Evolutionary conservation across 2,329 filamentous ascomycete species (phyloP), one percentile per base, ranked within the genome.

Genomic region (Verticillium klebahnii): DNA sequence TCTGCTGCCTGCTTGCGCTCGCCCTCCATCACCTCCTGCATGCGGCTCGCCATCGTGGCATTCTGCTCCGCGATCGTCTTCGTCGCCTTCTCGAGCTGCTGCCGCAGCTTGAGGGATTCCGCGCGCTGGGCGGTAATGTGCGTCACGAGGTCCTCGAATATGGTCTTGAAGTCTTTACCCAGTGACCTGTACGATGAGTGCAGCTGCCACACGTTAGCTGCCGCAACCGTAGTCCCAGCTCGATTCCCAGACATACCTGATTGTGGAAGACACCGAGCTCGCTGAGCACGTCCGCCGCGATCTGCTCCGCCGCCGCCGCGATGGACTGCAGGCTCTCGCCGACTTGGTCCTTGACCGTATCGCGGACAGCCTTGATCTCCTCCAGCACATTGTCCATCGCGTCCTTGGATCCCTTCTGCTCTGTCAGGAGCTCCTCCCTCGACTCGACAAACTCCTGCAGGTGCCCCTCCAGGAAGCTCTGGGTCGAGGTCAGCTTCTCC

Each of bases 301-400:
- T 97, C 61, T 90, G 88, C 75, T 94, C 92, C 1, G 94, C 93
- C 11, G 93, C 92, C 12, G 84, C 84, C 2, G 93, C 93, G 25
- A 98, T 86, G 31, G 92, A 88, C 69, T 92, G 89, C 54, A 98
- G 80, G 9, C 93, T 94, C 70, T 93, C 88, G 2, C 92, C 91
- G 57, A 98, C 91, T 64, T 90, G 89, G 57, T 85, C 81, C 79
- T 97, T 97, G 59, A 98, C 92, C 60, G 91, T 89, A 72, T 97
- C 91, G 25, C 94, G 87, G 29, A 98, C 82, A n/a, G 85, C 87
- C 72, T 93, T 93, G 73, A 98, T 97, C 72, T 96, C 94, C 69
- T 95, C 91, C 11, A 99, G 82, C 1, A 97, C 89, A n/a, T 85
- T 81, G 69, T 97, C 93, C 91, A 97, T 93, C 61, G 93, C 90